Evolutionary conservation across 352 stramenopile species (phyloP), one percentile per base, ranked within the genome.

Genomic region (Peronospora destructor): DNA sequence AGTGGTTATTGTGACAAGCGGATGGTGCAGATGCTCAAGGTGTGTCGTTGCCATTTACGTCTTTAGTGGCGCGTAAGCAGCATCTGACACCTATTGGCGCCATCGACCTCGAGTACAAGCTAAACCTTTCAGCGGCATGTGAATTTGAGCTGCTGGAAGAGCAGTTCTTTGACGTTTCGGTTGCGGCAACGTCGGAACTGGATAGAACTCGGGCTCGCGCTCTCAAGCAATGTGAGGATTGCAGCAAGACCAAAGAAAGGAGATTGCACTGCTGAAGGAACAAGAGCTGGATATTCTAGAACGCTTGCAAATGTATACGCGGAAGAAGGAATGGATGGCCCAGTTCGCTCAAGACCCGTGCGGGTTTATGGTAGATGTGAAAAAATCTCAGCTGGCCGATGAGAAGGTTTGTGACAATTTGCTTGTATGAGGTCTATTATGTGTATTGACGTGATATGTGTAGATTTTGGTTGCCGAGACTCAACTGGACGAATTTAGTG

Each of bases 301-400:
- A 33, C 69, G 69, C 7, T 64, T 89, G 49, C 51, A 82, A 30
- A 66, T 58, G 21, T 59, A 68, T 32, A 68, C 63, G 9, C 51
- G 59, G 10, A 86, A 87, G 41, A 66, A 72, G 34, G 70, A 82
- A 50, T 90, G 78, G 78, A 85, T 87, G 71, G 23, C 37, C 7
- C 73, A 90, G 48, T 86, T 90, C 12, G 70, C 73, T 8, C 35
- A 61, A 12, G 76, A 90, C 57, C 78, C 78, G 1, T 81, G 72
- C 16, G 68, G 76, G 8, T 87, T 90, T 45, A 71, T 76, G 36
- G 57, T 53, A n/a, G 72, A 84, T 23, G 65, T 87, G 9, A 65
- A 61, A 26, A 67, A 66, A 28, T 90, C 78, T 8, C 76, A 90
- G 42, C 54, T 72, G 17, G 56, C 63, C 12, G 78, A 90, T 21